A percentile compares a stretch with the other conserved stretches of the same genome.
Conservation (phyloP, 2,329 filamentous ascomycete species). For the Fusarium subtropicale region DNA sequence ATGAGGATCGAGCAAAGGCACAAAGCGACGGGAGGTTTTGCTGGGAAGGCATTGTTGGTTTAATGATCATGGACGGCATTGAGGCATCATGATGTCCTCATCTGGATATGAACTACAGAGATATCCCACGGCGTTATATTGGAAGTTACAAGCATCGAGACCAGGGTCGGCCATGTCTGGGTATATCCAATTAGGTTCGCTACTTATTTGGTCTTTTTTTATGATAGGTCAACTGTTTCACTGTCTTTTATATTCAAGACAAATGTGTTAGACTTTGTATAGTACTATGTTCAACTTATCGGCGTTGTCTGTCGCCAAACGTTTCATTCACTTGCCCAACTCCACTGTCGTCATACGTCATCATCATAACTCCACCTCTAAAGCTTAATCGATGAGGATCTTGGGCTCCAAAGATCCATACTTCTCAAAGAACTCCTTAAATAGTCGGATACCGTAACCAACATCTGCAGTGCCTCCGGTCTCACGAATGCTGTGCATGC, state of each 20-base stretch:
- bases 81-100: constrained; percentile 22
- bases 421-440: constrained; percentile 86
- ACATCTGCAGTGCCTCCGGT: constrained; percentile 91
- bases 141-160: constrained; percentile 9
- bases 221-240: constrained; percentile 8
- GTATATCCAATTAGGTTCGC: constrained; percentile 32
- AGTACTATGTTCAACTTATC: constrained; percentile 1
- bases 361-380: constrained; percentile 17
- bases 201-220: constrained; percentile 2
- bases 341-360: constrained; percentile 11
- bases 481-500: constrained; percentile 97
- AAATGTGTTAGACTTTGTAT: constrained; percentile 6
- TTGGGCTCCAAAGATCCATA: constrained; percentile 86
- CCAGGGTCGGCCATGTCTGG: constrained; percentile 26
- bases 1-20: constrained; percentile 16
- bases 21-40: constrained; percentile 10
- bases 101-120: constrained; percentile 26
- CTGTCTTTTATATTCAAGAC: constrained; percentile 15
- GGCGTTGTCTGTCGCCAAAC: not conserved
- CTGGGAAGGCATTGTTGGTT: constrained; percentile 15
- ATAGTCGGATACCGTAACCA: constrained; percentile 84
- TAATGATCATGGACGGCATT: constrained; percentile 21
- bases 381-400: constrained; percentile 81
- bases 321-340: constrained; percentile 17
- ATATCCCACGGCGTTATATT: constrained; percentile 37